phyloP scores from a whole-genome alignment of 1,284 basidiomycete genomes.

The Ustilago hordei region DNA sequence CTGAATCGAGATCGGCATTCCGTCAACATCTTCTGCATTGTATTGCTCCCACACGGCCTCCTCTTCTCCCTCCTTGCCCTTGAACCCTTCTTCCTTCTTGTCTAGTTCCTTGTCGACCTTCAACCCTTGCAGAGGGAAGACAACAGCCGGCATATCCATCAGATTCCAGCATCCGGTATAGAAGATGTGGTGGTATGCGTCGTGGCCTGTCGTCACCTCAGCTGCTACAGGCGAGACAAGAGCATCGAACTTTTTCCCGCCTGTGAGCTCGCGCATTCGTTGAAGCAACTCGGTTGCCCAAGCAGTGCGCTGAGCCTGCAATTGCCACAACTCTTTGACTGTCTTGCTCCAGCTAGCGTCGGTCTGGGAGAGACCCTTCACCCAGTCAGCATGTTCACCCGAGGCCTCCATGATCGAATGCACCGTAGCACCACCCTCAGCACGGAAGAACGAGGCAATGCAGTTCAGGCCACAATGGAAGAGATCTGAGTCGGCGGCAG shows the following conservation, averaged over 20 bases:
- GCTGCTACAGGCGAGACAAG: slow-evolving; percentile 48
- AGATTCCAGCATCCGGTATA: slow-evolving; percentile 58
- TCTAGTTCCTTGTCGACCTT: slow-evolving; percentile 37
- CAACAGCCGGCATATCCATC: slow-evolving; percentile 50
- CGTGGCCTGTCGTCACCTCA: slow-evolving; percentile 39
- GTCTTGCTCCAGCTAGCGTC: slow-evolving; percentile 14
- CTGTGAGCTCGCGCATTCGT: slow-evolving; percentile 22
- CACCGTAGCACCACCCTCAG: slow-evolving; percentile 48
- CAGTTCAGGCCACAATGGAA: slow-evolving; percentile 21
- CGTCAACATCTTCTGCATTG: slow-evolving; percentile 35
- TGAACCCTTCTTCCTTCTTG: not conserved
- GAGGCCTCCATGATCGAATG: slow-evolving; percentile 46
- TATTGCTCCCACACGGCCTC: slow-evolving; percentile 46
- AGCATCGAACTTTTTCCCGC: slow-evolving; percentile 35
- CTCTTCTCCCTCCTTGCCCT: slow-evolving; percentile 24
- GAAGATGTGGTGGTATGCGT: slow-evolving; percentile 50
- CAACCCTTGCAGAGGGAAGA: slow-evolving; percentile 26
- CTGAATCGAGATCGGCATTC: slow-evolving; percentile 46
- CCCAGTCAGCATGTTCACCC: slow-evolving; percentile 51
- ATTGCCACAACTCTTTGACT: slow-evolving; percentile 42
- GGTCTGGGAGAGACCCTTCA: slow-evolving; percentile 29
- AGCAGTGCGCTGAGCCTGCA: slow-evolving; percentile 39
- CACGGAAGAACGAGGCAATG: slow-evolving; percentile 46
- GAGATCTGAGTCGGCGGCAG: slow-evolving; percentile 27
- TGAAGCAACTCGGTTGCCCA: slow-evolving; percentile 44